Evolutionary conservation across 345 rosid species (phyloP).

Genomic region (Syzygium aqueum): DNA sequence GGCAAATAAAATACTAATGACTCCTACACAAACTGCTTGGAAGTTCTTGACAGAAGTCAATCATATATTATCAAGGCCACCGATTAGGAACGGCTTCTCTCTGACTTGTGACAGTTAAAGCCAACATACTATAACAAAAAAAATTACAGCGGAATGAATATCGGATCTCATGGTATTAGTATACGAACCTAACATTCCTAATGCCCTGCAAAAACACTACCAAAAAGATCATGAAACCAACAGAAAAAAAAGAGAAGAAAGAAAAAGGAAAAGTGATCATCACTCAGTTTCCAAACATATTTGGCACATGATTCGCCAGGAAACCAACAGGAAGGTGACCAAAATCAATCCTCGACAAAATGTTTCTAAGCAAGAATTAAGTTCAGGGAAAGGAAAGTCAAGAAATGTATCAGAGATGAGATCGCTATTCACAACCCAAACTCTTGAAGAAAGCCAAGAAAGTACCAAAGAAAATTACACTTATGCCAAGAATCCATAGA

Average conservation of each 20-base stretch:
- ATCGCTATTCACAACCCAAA: background rate
- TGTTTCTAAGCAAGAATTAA: background rate
- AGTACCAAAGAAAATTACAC: background rate
- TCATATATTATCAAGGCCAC: background rate
- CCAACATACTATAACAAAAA: background rate
- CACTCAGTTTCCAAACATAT: background rate
- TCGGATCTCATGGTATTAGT: background rate
- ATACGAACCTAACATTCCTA: background rate
- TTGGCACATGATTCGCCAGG: background rate
- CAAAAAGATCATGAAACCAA: background rate
- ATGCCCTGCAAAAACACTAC: background rate
- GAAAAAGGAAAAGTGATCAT: background rate
- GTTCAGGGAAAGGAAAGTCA: background rate
- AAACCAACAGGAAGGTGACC: background rate
- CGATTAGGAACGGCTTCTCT: slow-evolving; percentile 7
- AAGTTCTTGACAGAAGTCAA: slow-evolving; percentile 5
- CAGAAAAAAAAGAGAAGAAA: background rate
- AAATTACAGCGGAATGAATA: background rate
- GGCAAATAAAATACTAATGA: background rate
- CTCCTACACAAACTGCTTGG: background rate
- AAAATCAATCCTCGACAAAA: background rate
- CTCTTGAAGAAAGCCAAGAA: background rate
- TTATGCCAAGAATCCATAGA: background rate
- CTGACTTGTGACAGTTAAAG: background rate
- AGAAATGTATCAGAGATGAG: background rate